Evolutionary conservation across 2,329 filamentous ascomycete species (phyloP), one percentile per base, ranked within the genome.

Genomic region (Cladosporium sp.): DNA sequence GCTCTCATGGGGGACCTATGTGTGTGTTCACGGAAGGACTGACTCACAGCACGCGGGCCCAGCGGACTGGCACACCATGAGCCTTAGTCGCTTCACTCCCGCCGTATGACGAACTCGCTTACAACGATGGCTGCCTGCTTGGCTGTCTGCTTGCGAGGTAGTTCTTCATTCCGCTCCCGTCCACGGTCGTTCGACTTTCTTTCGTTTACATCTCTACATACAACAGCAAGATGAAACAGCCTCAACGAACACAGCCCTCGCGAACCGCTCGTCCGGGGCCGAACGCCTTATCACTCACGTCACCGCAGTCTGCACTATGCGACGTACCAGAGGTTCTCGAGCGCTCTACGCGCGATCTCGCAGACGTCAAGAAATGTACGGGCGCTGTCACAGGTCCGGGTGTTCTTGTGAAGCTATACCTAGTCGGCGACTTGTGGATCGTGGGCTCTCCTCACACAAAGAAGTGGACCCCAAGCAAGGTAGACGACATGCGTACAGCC

Each of bases 91-190:
- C 53, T 56, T 34, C 53, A 34, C 53, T 34, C 28, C 28, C 26
- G 26, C 28, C 28, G 7, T 28, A 28, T 28, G 28, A 28, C 28
- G 28, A 28, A 28, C 53, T 56, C 53, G 53, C 53, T 56, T 56
- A 11, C 53, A 28, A 34, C 53, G 23, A 56, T 34, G 53, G 53
- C 53, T 56, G 53, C 53, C 53, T 56, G 53, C 53, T 56, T 56
- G 53, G 53, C 53, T 32, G 28, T 34, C n/a, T 36, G 28, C 14
- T 34, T 56, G 53, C 30, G 53, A 56, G 28, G 53, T 56, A 3
- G n/a, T 34, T 56, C 53, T 56, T 34, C 53, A 56, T 8, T 56
- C 28, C 53, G 53, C 53, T 56, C 28, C 53, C 32, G 53, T 11
- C 53, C 28, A 28, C 53, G 6, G 21, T 34, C 53, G 53, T 32